phyloP scores from a whole-genome alignment of 2,329 filamentous ascomycete species.

The Calonectria leucothoes region DNA sequence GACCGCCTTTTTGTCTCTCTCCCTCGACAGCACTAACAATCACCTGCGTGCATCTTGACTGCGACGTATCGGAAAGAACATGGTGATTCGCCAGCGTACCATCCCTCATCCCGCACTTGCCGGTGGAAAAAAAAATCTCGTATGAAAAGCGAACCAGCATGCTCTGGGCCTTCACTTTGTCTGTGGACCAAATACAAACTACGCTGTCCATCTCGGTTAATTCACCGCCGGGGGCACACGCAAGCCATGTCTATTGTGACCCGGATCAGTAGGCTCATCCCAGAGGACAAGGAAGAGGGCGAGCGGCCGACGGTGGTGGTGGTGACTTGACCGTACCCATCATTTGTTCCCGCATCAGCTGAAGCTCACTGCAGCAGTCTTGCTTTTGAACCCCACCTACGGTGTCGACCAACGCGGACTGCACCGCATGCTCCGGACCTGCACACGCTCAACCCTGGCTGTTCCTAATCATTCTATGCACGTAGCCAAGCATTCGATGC shows the following conservation, averaged over 20 bases:
- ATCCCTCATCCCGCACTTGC: constrained; percentile 5
- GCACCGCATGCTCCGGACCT: background rate
- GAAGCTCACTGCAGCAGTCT: constrained; percentile 25
- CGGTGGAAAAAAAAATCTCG: background rate
- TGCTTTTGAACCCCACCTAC: constrained; percentile 26
- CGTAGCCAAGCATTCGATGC: background rate
- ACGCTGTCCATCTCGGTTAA: constrained; percentile 1
- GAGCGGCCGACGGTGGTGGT: background rate
- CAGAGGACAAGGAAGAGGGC: constrained; percentile 9
- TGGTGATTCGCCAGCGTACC: background rate
- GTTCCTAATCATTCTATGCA: constrained; percentile 3
- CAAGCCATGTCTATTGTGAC: constrained; percentile 14
- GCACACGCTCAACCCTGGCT: background rate
- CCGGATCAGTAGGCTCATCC: constrained; percentile 6
- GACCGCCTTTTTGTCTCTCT: constrained; percentile 10
- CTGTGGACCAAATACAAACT: background rate
- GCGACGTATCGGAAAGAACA: constrained; percentile 5
- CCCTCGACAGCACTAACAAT: background rate
- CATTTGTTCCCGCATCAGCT: constrained; percentile 15
- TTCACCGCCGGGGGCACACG: constrained; percentile 31
- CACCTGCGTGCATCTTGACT: background rate
- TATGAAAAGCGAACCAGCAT: background rate
- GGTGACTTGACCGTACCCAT: background rate
- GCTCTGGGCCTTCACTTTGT: background rate
- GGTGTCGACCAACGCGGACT: constrained; percentile 12